Evolutionary conservation across 805 yeast species (phyloP).

Genomic region (Brettanomyces nanus): DNA sequence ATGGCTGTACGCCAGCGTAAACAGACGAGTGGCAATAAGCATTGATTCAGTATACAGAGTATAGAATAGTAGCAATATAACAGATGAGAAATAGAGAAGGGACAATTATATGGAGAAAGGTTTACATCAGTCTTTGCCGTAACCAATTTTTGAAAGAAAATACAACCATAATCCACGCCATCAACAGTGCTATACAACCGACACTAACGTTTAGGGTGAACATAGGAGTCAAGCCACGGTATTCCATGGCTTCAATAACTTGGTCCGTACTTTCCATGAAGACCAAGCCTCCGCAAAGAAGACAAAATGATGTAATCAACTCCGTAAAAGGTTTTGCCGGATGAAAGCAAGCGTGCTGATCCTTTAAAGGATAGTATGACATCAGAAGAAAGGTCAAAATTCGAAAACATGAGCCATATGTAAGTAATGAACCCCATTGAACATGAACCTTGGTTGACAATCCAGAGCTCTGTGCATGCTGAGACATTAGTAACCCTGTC

Average conservation of each 20-base stretch:
- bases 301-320: conserved; percentile 65
- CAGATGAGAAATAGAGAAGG: too few species aligned
- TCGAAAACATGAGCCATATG: conserved; percentile 78
- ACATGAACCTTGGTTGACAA: conserved; percentile 74
- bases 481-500: conserved; percentile 95
- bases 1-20: conserved; percentile 41
- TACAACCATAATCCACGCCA: conserved; percentile 82
- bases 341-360: conserved; percentile 14
- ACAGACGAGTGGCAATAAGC: not conserved
- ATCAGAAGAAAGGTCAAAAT: conserved; percentile 52
- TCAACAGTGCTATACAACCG: conserved; percentile 66
- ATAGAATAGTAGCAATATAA: too few species aligned
- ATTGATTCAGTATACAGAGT: too few species aligned
- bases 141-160: conserved; percentile 54
- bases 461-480: conserved; percentile 77
- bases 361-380: conserved; percentile 34
- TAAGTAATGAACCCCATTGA: conserved; percentile 87
- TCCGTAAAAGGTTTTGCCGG: conserved; percentile 85
- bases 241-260: conserved; percentile 71
- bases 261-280: conserved; percentile 92
- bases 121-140: conserved; percentile 13
- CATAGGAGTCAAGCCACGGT: conserved; percentile 79
- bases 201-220: conserved; percentile 83
- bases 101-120: not conserved
- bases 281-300: conserved; percentile 81